Evolutionary conservation across 371 early-diverging fungal species (phyloP).

Genomic region (Mucor ambiguus): DNA sequence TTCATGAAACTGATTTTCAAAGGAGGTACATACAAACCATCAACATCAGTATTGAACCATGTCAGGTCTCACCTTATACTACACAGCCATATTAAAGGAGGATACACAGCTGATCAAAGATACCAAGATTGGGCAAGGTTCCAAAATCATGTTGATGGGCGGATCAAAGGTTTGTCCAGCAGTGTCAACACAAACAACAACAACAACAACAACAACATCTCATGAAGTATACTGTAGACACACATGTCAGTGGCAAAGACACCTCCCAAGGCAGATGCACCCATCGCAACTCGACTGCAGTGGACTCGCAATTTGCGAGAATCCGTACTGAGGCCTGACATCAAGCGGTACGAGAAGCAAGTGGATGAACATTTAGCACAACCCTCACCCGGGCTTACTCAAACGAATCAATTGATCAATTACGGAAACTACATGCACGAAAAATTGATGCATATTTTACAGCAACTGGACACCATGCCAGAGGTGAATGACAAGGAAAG

Average conservation of each 20-base stretch:
- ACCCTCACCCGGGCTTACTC: neutral
- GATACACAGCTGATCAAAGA: slow-evolving; percentile 12
- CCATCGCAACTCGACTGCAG: slow-evolving; percentile 6
- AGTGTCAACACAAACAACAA: no score
- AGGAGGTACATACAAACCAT: slow-evolving; percentile 12
- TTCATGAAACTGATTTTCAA: slow-evolving; percentile 18
- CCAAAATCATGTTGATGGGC: slow-evolving; percentile 23
- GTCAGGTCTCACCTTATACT: neutral
- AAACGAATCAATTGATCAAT: slow-evolving; percentile 15
- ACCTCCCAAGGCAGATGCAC: slow-evolving; percentile 16
- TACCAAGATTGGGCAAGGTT: slow-evolving; percentile 16
- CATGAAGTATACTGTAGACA: neutral
- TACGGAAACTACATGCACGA: slow-evolving; percentile 24
- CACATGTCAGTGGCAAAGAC: slow-evolving; percentile 2
- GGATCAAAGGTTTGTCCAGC: slow-evolving; percentile 16
- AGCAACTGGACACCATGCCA: slow-evolving; percentile 22
- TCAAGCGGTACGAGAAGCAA: slow-evolving; percentile 15
- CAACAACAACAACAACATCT: neutral
- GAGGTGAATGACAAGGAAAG: slow-evolving; percentile 13
- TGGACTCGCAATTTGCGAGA: slow-evolving; percentile 18
- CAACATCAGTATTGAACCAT: neutral
- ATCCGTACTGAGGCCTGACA: slow-evolving; percentile 16
- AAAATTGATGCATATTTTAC: slow-evolving; percentile 21
- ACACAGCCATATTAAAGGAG: slow-evolving; percentile 17
- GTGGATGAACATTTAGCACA: slow-evolving; percentile 5